Percentiles rank a stretch among this genome's conserved stretches.
Conservation (phyloP, 2,329 filamentous ascomycete genomes). For the Corynespora cassiicola region DNA sequence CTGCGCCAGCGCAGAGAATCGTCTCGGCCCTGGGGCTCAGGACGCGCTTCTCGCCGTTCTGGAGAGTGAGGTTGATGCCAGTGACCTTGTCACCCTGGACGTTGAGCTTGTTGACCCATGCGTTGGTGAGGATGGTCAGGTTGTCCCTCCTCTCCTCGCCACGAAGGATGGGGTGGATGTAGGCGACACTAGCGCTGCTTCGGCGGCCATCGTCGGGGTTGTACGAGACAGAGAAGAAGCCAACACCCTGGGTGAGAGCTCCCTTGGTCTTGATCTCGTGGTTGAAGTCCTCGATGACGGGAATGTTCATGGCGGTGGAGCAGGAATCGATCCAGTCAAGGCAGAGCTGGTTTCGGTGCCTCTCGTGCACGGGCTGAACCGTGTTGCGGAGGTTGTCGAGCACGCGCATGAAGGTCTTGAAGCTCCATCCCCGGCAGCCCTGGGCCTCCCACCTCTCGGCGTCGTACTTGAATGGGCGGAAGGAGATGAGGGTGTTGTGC, state of each 20-base stretch:
- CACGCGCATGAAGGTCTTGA: constrained; percentile 81
- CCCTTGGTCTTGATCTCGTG: constrained; percentile 78
- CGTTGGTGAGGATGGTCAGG: constrained; percentile 83
- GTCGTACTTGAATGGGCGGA: constrained; percentile 90
- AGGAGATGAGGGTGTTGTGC: constrained; percentile 93
- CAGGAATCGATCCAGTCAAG: constrained; percentile 88
- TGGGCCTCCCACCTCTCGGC: constrained; percentile 81
- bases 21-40: constrained; percentile 74
- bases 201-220: constrained; percentile 87
- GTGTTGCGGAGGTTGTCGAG: constrained; percentile 87
- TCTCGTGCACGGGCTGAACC: constrained; percentile 84
- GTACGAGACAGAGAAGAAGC: constrained; percentile 91
- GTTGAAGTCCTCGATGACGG: constrained; percentile 86
- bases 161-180: constrained; percentile 88
- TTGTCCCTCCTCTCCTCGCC: constrained; percentile 84
- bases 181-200: constrained; percentile 87
- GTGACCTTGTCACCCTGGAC: constrained; percentile 72
- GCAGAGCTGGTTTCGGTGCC: constrained; percentile 89
- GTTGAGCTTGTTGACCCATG: constrained; percentile 85
- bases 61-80: constrained; percentile 74
- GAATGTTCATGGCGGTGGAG: constrained; percentile 79
- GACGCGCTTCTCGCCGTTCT: constrained; percentile 62
- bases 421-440: constrained; percentile 85
- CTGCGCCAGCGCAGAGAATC: constrained; percentile 78
- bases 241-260: constrained; percentile 75